These are phyloP conservation scores for Paraphysoderma sedebokerense DNA, from an alignment of 371 early-diverging fungal species.

Conservation along the genomic window DNA sequence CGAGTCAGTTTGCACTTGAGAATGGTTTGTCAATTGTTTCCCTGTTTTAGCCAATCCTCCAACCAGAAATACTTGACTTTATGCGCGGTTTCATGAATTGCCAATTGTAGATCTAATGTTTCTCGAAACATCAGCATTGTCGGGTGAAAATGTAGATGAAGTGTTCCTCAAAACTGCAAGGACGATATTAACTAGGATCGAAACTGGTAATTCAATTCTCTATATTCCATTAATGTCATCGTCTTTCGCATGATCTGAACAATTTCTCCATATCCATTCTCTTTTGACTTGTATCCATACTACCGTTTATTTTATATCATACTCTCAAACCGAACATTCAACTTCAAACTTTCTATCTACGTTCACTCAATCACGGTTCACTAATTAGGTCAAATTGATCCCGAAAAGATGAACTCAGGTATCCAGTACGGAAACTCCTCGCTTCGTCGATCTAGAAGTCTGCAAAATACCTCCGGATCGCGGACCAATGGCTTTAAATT, in stretches of 20 bases:
- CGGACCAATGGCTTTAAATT: too few relatives aligned
- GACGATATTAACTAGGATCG: not conserved
- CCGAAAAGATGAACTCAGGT: not conserved
- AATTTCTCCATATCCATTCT: too few relatives aligned
- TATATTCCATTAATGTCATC: too few relatives aligned
- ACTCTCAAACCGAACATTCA: too few relatives aligned
- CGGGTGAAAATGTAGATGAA: not conserved
- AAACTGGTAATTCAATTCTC: not conserved
- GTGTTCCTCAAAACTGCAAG: not conserved
- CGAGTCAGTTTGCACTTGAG: slow-evolving; percentile 45
- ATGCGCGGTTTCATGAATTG: too few relatives aligned
- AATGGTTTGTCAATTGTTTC: slow-evolving; percentile 17
- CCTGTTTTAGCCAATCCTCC: not conserved
- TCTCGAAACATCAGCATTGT: not conserved
- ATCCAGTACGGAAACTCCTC: slow-evolving; percentile 1
- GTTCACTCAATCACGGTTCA: too few relatives aligned
- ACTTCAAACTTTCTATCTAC: too few relatives aligned
- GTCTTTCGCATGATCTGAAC: too few relatives aligned
- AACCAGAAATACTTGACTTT: too few relatives aligned
- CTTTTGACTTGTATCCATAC: not conserved
- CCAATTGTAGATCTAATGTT: not conserved
- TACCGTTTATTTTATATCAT: not conserved
- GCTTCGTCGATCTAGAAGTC: too few relatives aligned
- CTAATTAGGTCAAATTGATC: slow-evolving; percentile 1
- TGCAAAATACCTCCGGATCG: too few relatives aligned